A percentile compares a stretch with the other conserved stretches of the same genome.
Conservation (phyloP, 2,329 filamentous ascomycete genomes). For the Cladosporium halotolerans region DNA sequence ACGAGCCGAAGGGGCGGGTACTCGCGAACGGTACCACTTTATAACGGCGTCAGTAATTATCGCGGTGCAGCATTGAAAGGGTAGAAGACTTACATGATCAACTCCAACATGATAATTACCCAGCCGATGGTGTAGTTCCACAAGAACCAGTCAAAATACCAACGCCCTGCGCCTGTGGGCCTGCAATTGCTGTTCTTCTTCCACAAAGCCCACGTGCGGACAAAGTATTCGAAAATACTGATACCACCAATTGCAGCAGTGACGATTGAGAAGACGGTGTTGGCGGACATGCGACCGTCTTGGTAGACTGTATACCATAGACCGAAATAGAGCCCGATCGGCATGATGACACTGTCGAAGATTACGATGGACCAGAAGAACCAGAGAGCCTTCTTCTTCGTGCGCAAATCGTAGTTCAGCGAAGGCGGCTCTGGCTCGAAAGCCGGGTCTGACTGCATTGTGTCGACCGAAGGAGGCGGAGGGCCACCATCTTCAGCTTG, state of each 20-base stretch:
- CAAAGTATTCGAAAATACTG: conserved; percentile 49
- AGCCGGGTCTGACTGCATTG: conserved; percentile 12
- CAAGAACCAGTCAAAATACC: conserved; percentile 51
- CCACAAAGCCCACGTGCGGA: conserved; percentile 45
- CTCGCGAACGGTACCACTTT: conserved; percentile 40
- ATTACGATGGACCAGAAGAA: conserved; percentile 56
- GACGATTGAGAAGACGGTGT: conserved; percentile 49
- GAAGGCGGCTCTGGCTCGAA: conserved; percentile 41
- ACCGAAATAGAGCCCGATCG: conserved; percentile 54
- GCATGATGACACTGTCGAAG: conserved; percentile 53
- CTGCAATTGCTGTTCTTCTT: conserved; percentile 48
- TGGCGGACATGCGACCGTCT: conserved; percentile 38
- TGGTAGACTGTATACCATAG: conserved; percentile 50
- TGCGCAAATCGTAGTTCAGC: conserved; percentile 50
- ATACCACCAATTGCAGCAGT: conserved; percentile 48
- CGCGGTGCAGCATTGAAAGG: not conserved
- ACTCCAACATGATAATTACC: conserved; percentile 52
- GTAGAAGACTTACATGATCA: conserved; percentile 41
- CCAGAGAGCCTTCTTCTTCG: conserved; percentile 42
- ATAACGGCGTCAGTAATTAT: conserved; percentile 14
- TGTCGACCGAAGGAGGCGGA: not conserved
- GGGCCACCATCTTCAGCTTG: conserved; percentile 5
- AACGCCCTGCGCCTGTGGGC: conserved; percentile 41
- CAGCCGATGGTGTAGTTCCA: conserved; percentile 51
- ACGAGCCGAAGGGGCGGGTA: conserved; percentile 48